Base-by-base conservation (phyloP, 345 rosid species). In the Boechera retrofracta region DNA sequence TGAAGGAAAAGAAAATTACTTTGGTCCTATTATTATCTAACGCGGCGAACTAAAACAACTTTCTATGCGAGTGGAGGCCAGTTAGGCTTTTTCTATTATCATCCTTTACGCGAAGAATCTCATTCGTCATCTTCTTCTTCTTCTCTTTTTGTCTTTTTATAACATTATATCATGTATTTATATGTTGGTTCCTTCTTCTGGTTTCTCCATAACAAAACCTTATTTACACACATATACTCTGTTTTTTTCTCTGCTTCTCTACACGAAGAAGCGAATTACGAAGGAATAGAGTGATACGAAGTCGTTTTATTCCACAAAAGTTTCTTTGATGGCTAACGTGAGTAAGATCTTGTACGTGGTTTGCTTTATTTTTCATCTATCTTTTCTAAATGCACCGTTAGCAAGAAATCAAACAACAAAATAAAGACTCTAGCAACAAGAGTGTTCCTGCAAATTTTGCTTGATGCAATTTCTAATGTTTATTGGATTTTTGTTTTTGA, bases 31-130 rank as follows among this genome's bases (percentile, higher is more conserved):
- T 13, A 51, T 59, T 5, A 64, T 60, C 56, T 38, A 75, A 76
- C 79, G 75, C 79, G 70, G 75, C 51, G 59, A 59, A 2, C 16
- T 11, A 47, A 74, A 45, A 57, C 39, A n/a, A 33, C 62, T 59
- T 67, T 59, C 2, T 51, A 5, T 68, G 64, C 10, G 71, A 77
- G 81, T 77, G 76, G 76, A 71, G 51, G 81, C 60, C 76, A 77
- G 72, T 63, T 4, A 10, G 65, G 48, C 21, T 21, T 33, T 21
- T 2, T 54, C 1, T 45, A 56, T 45, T 55, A 12, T 6, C 45
- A 36, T 16, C 18, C 48, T 77, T 71, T 57, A 77, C 76, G 76
- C 72, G 71, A 77, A 57, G 81, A 49, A 77, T 71, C 81, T 59
- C 66, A 71, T 77, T 77, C 76, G 45, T 44, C 47, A 55, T 74